Base-by-base conservation (phyloP, 129 eudicot genomes). In the Dittrichia graveolens region DNA sequence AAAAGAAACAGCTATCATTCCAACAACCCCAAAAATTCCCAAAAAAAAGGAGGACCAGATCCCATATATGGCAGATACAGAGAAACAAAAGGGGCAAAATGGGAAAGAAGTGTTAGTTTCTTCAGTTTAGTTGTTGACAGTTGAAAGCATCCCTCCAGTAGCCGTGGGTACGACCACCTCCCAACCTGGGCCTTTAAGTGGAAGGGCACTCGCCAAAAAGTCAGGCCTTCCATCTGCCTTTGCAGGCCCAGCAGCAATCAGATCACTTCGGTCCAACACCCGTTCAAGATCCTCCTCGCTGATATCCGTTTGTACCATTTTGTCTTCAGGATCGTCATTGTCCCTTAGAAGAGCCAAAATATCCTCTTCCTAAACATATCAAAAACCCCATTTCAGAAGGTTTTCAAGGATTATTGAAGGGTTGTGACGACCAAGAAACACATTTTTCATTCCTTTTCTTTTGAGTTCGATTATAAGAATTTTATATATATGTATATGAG, bases 171-270 rank as follows among this genome's bases (percentile, higher is more conserved):
- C 53, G 16, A 95, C 91, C 64, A 91, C 99, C 77, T 95, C 99
- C 99, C 99, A 95, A n/a, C 99, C 99, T 45, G 99, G 97, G 7
- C 99, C 99, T 74, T 95, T 88, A 0, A 86, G 90, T 9, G 99
- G 99, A 77, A 86, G 65, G 8, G 48, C 69, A 44, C 77, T 75
- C 5, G 66, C 46, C 48, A 61, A 46, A 14, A 65, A 70, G n/a
- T 65, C 74, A 4, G 72, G 66, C 48, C 69, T 83, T 63, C 58
- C 83, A 5, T 83, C 91, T 8, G 67, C 67, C 11, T 63, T 74
- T 55, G 75, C 54, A 38, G 83, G 75, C 16, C 65, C 78, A 44
- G 39, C 15, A 49, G 63, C 70, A 53, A 95, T 18, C 50, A 95
- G 81, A 75, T 95, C 99, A 71, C 90, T 88, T 24, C 99, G 82